Evolutionary conservation across 176 grass and related monocot species (phyloP).

Genomic region (Musa schizocarpa): DNA sequence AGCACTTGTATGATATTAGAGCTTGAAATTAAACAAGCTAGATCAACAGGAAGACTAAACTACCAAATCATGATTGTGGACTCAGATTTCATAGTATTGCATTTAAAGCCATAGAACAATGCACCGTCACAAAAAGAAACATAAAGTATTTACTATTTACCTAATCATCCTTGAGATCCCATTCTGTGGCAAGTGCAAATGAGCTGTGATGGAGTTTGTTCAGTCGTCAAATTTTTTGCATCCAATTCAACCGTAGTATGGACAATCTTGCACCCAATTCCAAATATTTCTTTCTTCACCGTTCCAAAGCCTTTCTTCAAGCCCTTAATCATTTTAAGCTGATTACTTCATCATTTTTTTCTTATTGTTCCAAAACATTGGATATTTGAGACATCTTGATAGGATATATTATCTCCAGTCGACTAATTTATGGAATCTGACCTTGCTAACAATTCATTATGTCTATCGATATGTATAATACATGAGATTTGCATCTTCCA

Average conservation of each 20-base stretch:
- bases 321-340: background rate
- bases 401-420: no score
- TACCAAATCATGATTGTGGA: conserved; percentile 1
- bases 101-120: background rate
- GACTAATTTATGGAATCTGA: no score
- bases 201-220: background rate
- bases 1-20: no score
- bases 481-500: no score
- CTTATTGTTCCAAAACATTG: no score
- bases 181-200: background rate
- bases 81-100: background rate
- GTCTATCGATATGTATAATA: no score
- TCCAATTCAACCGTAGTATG: background rate
- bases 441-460: no score
- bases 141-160: background rate
- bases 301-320: background rate
- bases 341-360: no score
- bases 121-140: background rate
- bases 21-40: background rate
- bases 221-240: background rate
- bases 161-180: background rate
- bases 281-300: background rate
- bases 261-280: background rate
- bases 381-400: no score
- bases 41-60: background rate